These are phyloP conservation scores for Myriosclerotinia duriaeana DNA, from an alignment of 2,329 filamentous ascomycete genomes.

Conservation along the genomic window DNA sequence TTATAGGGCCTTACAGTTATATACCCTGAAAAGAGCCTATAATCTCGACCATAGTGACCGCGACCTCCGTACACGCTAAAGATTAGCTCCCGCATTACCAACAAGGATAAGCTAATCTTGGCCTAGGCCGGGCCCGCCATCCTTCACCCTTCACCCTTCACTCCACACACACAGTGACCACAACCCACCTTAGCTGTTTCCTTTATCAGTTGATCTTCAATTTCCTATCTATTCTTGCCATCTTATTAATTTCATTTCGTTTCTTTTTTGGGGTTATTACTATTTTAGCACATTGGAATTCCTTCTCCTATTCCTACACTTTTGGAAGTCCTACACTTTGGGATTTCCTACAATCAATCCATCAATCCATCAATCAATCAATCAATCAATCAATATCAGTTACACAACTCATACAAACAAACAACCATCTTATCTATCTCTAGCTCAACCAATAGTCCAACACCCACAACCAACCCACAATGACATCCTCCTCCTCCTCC, in stretches of 20 bases:
- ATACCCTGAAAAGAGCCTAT: no score
- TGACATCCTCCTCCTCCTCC: slow-evolving; percentile 12
- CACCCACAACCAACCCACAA: slow-evolving; percentile 1
- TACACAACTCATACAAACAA: not conserved
- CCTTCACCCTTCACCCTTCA: no score
- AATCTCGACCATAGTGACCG: no score
- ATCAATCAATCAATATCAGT: slow-evolving; percentile 4
- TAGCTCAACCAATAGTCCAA: not conserved
- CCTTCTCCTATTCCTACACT: slow-evolving; percentile 1
- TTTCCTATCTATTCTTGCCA: no score
- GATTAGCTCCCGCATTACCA: slow-evolving; percentile 26
- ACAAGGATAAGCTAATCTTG: slow-evolving; percentile 13
- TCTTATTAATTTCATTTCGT: no score
- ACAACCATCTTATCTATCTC: not conserved
- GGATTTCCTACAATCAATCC: no score
- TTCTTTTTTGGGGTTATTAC: not conserved
- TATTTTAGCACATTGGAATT: not conserved
- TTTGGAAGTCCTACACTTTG: no score
- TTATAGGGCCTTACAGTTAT: no score
- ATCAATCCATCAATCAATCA: no score
- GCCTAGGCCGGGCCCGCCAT: no score
- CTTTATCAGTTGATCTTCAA: slow-evolving; percentile 15
- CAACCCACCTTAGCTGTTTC: slow-evolving; percentile 8
- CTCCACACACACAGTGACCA: no score
- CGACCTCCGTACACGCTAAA: slow-evolving; percentile 23